Base-by-base conservation (phyloP, 495 filamentous ascomycete species). In the Daldinia grandis region DNA sequence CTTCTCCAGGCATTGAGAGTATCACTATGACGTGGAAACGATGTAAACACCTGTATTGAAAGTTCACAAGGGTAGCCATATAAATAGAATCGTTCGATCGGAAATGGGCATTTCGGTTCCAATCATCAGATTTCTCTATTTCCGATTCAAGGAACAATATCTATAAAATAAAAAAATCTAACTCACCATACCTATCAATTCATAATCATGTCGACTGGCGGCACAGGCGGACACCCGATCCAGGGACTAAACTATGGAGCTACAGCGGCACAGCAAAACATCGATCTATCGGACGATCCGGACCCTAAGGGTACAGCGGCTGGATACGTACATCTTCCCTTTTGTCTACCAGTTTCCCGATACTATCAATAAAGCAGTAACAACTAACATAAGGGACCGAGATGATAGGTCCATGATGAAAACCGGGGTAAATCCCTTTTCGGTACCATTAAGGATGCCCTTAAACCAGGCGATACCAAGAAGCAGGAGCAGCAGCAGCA, bases 271-370 rank as follows among this genome's bases (percentile, higher is more conserved):
- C 65, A 65, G 51, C 61, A 62, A 15, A 63, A 35, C 10, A 31
- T 62, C 14, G 70, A 66, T 38, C n/a, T 50, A 14, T 62, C 66
- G 30, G 69, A 72, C 44, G 70, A 73, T 28, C 70, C 66, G 27
- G 70, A 73, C 21, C 70, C 66, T 5, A 73, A 69, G 35, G 66
- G 65, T 2, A 69, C 70, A 3, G 70, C 70, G 3, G 70, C 70
- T 42, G 66, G 69, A 68, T 72, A 72, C 44, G 69, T 72, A 61
- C 5, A 64, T 64, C 15, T 49, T 30, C 44, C 5, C 4, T 12
- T 42, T 5, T 25, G 0, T 2, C 15, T 8, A 31, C n/a, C 31
- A 4, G 6, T 12, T n/a, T n/a, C 4, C 27, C 30, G 14, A 31
- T 31, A 14, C 2, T 14, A 10, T n/a, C 6, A 15, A 42, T 19